These are phyloP conservation scores for Aspergillus pseudoterreus DNA, from an alignment of 2,329 filamentous ascomycete species.

Conservation along the genomic window DNA sequence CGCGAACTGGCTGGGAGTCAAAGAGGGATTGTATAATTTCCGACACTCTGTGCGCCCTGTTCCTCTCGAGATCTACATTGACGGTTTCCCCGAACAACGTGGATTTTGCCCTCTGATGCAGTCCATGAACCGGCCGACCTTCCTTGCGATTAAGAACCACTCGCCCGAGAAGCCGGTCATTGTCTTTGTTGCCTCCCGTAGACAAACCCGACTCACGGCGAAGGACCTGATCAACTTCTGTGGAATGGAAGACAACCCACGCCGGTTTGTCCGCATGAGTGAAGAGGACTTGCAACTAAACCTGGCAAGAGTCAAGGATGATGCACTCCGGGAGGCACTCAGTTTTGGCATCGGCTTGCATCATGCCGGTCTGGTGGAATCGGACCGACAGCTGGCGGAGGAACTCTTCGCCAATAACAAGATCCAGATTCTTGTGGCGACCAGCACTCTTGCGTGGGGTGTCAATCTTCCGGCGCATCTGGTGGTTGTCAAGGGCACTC, in stretches of 20 bases:
- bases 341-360: conserved; percentile 96
- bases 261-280: conserved; percentile 87
- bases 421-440: conserved; percentile 93
- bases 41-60: conserved; percentile 94
- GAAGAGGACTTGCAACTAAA: conserved; percentile 91
- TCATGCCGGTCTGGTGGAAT: conserved; percentile 93
- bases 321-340: conserved; percentile 86
- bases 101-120: conserved; percentile 98
- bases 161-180: conserved; percentile 96
- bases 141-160: conserved; percentile 92
- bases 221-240: conserved; percentile 97
- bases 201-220: conserved; percentile 90
- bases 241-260: conserved; percentile 96
- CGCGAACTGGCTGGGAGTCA: conserved; percentile 95
- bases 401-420: conserved; percentile 97
- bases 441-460: conserved; percentile 95
- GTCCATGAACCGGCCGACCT: conserved; percentile 97
- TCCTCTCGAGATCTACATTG: conserved; percentile 92
- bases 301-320: conserved; percentile 86
- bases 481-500: conserved; percentile 96
- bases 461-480: conserved; percentile 96
- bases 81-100: conserved; percentile 90
- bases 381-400: conserved; percentile 84
- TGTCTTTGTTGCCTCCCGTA: conserved; percentile 92
- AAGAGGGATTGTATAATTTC: conserved; percentile 95